Percentiles rank a stretch among this genome's conserved stretches.
phyloP scores from a whole-genome alignment of 495 filamentous ascomycete species.

The Neurospora sp. region DNA sequence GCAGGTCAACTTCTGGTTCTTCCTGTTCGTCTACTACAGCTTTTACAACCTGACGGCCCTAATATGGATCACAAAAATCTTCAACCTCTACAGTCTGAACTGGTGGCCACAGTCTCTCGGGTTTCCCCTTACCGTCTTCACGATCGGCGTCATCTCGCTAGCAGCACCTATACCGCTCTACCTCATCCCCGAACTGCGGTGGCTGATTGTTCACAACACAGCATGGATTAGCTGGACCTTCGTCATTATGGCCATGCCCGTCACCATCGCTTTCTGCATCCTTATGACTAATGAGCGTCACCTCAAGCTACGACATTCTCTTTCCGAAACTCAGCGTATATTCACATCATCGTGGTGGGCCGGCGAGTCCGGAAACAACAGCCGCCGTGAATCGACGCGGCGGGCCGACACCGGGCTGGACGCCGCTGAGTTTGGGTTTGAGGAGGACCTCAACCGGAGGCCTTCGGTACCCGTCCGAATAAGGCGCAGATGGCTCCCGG shows the following conservation, averaged over 20 bases:
- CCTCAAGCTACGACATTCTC: slow-evolving; percentile 40
- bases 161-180: slow-evolving; percentile 48
- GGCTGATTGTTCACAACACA: slow-evolving; percentile 45
- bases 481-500: slow-evolving; percentile 42
- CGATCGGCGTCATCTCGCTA: slow-evolving; percentile 45
- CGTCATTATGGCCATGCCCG: slow-evolving; percentile 52
- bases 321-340: slow-evolving; percentile 53
- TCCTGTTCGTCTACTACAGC: slow-evolving; percentile 54
- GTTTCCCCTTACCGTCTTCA: slow-evolving; percentile 45
- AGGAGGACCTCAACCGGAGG: slow-evolving; percentile 10
- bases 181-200: slow-evolving; percentile 35
- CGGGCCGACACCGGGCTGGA: slow-evolving; percentile 12
- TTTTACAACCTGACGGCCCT: slow-evolving; percentile 54
- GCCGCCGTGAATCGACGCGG: slow-evolving; percentile 24
- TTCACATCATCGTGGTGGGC: slow-evolving; percentile 53
- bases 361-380: slow-evolving; percentile 35
- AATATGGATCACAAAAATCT: slow-evolving; percentile 58
- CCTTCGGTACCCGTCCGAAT: slow-evolving; percentile 24
- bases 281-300: slow-evolving; percentile 49
- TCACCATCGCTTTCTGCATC: slow-evolving; percentile 49
- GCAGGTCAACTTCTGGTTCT: slow-evolving; percentile 58
- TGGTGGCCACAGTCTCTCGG: slow-evolving; percentile 53
- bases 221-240: slow-evolving; percentile 56
- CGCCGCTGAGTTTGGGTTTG: slow-evolving; percentile 14
- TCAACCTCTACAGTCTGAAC: slow-evolving; percentile 56